Evolutionary conservation across 2,329 filamentous ascomycete species (phyloP).

Genomic region (Cryphonectria radicalis): DNA sequence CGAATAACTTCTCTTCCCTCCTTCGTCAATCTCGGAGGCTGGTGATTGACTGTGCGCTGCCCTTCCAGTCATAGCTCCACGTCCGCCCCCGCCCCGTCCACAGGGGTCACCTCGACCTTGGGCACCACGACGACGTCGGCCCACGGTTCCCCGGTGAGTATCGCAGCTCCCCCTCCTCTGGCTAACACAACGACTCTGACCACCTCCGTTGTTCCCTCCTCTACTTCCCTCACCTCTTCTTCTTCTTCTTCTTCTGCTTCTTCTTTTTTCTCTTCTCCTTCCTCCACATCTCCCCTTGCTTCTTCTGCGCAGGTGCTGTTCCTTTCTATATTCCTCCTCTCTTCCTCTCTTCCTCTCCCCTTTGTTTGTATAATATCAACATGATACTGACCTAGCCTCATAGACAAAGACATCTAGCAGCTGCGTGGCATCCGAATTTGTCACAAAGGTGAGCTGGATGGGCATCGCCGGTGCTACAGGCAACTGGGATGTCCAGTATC

Average conservation of each 20-base stretch:
- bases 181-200: background rate
- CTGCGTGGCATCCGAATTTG: slow-evolving; percentile 21
- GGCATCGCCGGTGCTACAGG: slow-evolving; percentile 18
- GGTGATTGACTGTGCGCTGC: background rate
- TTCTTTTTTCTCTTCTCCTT: background rate
- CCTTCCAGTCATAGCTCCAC: background rate
- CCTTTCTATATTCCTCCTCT: background rate
- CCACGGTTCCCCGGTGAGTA: slow-evolving; percentile 17
- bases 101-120: background rate
- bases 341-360: background rate
- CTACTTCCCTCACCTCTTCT: background rate
- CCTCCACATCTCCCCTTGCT: background rate
- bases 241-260: background rate
- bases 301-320: slow-evolving; percentile 12
- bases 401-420: slow-evolving; percentile 13
- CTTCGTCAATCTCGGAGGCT: background rate
- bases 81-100: background rate
- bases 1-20: background rate
- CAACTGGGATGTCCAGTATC: slow-evolving; percentile 19
- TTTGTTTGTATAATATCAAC: background rate
- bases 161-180: background rate
- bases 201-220: background rate
- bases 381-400: background rate
- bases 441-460: slow-evolving; percentile 23
- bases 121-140: slow-evolving; percentile 8